These are phyloP conservation scores for Umbilicaria muhlenbergii DNA, from an alignment of 495 filamentous ascomycete species.

Conservation along the genomic window DNA sequence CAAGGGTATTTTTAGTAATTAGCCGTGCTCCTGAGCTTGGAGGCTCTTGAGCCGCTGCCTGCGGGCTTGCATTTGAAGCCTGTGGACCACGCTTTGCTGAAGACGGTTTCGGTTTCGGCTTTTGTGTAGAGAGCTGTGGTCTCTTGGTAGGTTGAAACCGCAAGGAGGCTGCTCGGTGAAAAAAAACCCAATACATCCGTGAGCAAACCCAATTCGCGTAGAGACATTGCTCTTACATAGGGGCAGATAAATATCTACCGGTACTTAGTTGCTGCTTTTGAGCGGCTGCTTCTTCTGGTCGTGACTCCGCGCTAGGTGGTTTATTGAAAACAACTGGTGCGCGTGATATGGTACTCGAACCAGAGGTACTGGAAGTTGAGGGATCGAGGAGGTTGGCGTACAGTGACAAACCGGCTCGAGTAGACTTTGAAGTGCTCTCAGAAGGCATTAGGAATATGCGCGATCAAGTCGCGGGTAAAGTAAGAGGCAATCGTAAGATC, in stretches of 20 bases:
- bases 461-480: background rate
- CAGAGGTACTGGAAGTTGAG: constrained; percentile 26
- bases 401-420: constrained; percentile 31
- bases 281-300: constrained; percentile 37
- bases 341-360: constrained; percentile 51
- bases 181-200: constrained; percentile 24
- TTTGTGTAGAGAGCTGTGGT: constrained; percentile 54
- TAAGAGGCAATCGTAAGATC: background rate
- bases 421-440: background rate
- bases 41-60: constrained; percentile 1
- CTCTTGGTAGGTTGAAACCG: constrained; percentile 77
- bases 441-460: background rate
- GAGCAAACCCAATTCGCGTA: constrained; percentile 27
- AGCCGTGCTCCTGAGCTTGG: constrained; percentile 9
- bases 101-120: constrained; percentile 46
- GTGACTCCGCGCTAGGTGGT: constrained; percentile 27
- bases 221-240: constrained; percentile 9
- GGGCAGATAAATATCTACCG: constrained; percentile 39
- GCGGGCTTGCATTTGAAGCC: background rate
- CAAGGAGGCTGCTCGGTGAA: constrained; percentile 42
- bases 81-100: constrained; percentile 24
- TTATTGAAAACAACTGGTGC: constrained; percentile 68
- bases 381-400: constrained; percentile 50
- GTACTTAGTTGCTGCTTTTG: constrained; percentile 62
- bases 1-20: constrained; percentile 47